Conservation (phyloP, 2,329 filamentous ascomycete genomes). For the Alternaria brassicae region DNA sequence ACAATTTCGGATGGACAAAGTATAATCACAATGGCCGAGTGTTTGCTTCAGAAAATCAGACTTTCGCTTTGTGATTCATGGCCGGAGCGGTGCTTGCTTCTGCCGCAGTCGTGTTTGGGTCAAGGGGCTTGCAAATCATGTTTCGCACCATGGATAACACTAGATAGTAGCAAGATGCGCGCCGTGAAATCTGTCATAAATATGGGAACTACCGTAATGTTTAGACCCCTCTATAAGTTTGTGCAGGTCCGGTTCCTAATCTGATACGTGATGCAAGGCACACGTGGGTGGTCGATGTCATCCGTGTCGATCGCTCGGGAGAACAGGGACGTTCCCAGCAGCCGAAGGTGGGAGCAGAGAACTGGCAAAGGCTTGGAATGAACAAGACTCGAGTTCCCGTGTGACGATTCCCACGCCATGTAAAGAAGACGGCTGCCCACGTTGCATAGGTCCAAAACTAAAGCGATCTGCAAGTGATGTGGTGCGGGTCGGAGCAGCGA, state of each 20-base stretch:
- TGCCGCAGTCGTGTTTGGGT: neutral
- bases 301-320: constrained; percentile 1
- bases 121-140: neutral
- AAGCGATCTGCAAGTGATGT: neutral
- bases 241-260: neutral
- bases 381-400: neutral
- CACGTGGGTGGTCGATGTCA: constrained; percentile 6
- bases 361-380: neutral
- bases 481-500: constrained; percentile 2
- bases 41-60: neutral
- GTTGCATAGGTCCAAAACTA: neutral
- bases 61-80: neutral
- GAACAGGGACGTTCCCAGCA: neutral
- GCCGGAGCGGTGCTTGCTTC: neutral
- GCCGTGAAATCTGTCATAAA: neutral
- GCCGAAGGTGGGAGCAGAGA: neutral
- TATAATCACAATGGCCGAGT: neutral
- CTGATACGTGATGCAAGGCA: neutral
- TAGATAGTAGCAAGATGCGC: neutral
- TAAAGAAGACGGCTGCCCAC: neutral
- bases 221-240: neutral
- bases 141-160: neutral
- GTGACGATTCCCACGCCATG: neutral
- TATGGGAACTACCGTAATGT: neutral
- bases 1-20: neutral